Evolutionary conservation across 306 rosid genomes (phyloP).

Genomic region (Castanea sativa): DNA sequence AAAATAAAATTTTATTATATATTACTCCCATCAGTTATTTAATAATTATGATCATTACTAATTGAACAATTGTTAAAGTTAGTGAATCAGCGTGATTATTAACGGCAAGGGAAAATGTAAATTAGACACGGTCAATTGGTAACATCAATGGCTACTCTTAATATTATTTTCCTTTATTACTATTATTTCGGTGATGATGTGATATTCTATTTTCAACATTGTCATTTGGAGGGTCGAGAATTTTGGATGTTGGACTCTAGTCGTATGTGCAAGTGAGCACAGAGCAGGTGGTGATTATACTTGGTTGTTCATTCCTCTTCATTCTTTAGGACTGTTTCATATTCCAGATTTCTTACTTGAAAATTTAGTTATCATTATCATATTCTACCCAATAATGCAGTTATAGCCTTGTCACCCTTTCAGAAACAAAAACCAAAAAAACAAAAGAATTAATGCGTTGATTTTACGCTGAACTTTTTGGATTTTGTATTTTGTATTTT

Average conservation of each 20-base stretch:
- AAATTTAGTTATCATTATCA: background rate
- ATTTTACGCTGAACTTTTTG: background rate
- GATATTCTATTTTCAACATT: background rate
- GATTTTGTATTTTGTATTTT: background rate
- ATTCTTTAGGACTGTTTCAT: background rate
- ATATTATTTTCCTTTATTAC: too few relatives aligned
- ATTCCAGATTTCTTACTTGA: too few relatives aligned
- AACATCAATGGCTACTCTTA: too few relatives aligned
- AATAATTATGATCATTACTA: background rate
- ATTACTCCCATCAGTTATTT: background rate
- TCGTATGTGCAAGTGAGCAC: background rate
- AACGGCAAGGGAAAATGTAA: too few relatives aligned
- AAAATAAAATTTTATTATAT: too few relatives aligned
- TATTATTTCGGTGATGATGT: too few relatives aligned
- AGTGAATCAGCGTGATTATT: background rate
- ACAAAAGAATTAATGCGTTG: background rate
- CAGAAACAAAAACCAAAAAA: background rate
- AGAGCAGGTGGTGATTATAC: background rate
- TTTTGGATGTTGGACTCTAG: background rate
- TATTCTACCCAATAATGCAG: background rate
- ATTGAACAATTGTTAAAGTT: background rate
- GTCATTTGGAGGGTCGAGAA: background rate
- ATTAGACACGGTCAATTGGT: too few relatives aligned
- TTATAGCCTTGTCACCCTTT: background rate
- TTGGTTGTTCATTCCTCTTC: background rate